Conservation (phyloP, 148 eudicot genomes). For the Dysphania ambrosioides region DNA sequence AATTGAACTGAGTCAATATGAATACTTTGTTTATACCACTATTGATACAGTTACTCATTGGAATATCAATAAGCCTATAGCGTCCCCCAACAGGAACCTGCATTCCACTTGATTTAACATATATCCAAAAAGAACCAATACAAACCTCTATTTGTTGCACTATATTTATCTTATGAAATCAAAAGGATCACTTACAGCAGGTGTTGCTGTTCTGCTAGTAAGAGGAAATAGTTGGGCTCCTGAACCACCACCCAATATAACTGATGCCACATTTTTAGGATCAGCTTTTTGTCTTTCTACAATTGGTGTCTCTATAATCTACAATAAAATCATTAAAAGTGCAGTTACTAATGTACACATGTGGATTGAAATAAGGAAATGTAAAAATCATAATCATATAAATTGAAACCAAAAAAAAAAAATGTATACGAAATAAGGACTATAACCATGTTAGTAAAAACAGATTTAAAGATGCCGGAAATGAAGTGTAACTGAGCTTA, state of each 20-base stretch:
- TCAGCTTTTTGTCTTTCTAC: conserved; percentile 52
- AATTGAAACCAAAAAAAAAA: too few relatives aligned
- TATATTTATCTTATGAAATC: neutral
- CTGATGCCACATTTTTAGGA: conserved; percentile 68
- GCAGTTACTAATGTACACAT: too few relatives aligned
- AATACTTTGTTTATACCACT: conserved; percentile 87
- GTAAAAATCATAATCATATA: too few relatives aligned
- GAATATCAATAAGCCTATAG: conserved; percentile 91
- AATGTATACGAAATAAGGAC: too few relatives aligned
- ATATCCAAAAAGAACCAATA: too few relatives aligned
- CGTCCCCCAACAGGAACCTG: conserved; percentile 98
- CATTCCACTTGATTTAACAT: conserved; percentile 14
- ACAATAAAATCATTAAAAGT: conserved; percentile 22
- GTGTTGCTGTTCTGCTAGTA: conserved; percentile 82
- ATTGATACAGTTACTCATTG: conserved; percentile 98
- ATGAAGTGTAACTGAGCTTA: conserved; percentile 24
- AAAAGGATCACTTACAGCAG: conserved; percentile 62
- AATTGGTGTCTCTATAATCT: conserved; percentile 44
- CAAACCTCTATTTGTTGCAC: neutral
- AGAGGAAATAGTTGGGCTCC: conserved; percentile 90
- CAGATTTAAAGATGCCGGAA: neutral
- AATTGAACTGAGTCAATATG: conserved; percentile 86
- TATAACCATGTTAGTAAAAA: too few relatives aligned
- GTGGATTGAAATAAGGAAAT: too few relatives aligned
- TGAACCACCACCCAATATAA: conserved; percentile 91